phyloP scores from a whole-genome alignment of 352 stramenopile species.

The Pythium phragmitis region DNA sequence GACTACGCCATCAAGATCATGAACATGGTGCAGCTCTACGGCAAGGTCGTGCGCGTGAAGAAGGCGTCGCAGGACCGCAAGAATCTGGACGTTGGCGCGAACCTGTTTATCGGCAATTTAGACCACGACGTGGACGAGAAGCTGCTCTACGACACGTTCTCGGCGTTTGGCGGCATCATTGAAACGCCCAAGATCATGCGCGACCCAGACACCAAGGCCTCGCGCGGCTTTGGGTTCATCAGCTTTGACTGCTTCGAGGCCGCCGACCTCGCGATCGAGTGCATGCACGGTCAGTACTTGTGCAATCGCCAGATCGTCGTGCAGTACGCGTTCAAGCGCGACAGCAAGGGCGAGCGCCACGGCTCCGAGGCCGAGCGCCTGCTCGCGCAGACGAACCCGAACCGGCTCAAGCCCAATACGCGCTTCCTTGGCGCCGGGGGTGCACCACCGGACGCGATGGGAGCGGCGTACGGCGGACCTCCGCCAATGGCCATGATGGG shows the following conservation, averaged over 20 bases:
- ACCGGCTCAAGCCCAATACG: constrained; percentile 78
- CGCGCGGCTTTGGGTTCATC: constrained; percentile 97
- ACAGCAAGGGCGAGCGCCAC: constrained; percentile 91
- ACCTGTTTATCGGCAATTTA: constrained; percentile 98
- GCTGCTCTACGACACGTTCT: constrained; percentile 99
- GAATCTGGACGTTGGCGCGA: constrained; percentile 97
- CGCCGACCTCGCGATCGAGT: constrained; percentile 98
- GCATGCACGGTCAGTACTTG: constrained; percentile 99
- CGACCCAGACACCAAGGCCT: constrained; percentile 90
- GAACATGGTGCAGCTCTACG: constrained; percentile 99
- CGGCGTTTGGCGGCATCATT: constrained; percentile 96
- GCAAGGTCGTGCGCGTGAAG: constrained; percentile 94
- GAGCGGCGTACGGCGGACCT: constrained; percentile 20
- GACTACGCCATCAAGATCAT: constrained; percentile 99
- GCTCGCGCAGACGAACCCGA: constrained; percentile 80
- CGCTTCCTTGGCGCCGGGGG: constrained; percentile 40
- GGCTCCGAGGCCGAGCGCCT: constrained; percentile 88
- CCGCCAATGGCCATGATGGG: constrained; percentile 29
- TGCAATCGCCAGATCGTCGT: constrained; percentile 97
- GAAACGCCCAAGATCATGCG: constrained; percentile 95
- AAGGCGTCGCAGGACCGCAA: constrained; percentile 96
- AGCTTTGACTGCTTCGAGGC: constrained; percentile 97
- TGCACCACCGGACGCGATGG: neutral
- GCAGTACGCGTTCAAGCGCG: constrained; percentile 99
- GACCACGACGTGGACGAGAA: constrained; percentile 98